Base-by-base conservation (phyloP, 768 basidiomycete species). In the Hygrophoropsis aurantiaca region DNA sequence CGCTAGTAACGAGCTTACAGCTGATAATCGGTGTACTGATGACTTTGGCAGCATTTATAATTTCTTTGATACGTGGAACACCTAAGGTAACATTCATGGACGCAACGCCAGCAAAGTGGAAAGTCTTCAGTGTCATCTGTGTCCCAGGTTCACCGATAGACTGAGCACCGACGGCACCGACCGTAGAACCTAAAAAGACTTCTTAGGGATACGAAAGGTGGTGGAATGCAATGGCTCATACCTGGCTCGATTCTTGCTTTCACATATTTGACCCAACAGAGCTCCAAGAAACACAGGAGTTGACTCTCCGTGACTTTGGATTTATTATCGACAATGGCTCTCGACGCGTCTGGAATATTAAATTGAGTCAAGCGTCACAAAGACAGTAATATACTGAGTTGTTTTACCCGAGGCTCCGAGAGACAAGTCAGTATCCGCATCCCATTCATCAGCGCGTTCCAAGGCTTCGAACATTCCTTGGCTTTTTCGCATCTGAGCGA, bases 41-140 rank as follows among this genome's bases (percentile, higher is more conserved):
- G 32, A 76, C 69, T 65, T 97, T 99, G n/a, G 97, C 91, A 2
- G 94, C 97, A 58, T 98, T 99, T 75, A 99, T 99, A 55, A 99
- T 98, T 68, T 99, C 97, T 68, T 98, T 98, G 71, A 99, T 98
- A 59, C 97, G 95, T 3, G 97, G 97, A n/a, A 98, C 97, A 68
- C 97, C 97, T 30, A 98, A 82, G 0, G 97, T 99, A 53, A 99
- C 93, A 70, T 97, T 98, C 97, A 98, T 99, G 30, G 94, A 95
- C 7, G 97, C 97, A 52, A 99, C 95, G 72, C 97, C 97, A 58
- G 97, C 97, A 68, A 98, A 99, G 77, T 99, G 97, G 83, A 99
- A 99, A 46, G 97, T 98, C 71, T 98, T 98, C 54, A 98, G 69
- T 2, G 95, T 98, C 97, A 99, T 99, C 64, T 99, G 97, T 0